These are phyloP conservation scores for Monoraphidium neglectum DNA, from an alignment of 139 green algal species.

Conservation along the genomic window DNA sequence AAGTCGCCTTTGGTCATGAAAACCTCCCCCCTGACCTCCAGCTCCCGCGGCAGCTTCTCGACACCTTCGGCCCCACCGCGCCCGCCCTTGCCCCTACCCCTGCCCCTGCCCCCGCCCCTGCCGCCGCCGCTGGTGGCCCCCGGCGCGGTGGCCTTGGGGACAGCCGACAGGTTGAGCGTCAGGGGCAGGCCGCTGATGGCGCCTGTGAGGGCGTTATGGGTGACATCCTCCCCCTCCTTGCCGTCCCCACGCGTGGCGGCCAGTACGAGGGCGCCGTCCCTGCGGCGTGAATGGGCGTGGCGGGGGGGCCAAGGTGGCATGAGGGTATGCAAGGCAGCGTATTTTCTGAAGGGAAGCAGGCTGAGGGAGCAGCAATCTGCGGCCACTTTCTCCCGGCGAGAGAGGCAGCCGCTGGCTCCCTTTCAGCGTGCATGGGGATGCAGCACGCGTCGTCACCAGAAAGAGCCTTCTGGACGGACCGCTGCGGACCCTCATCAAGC, in stretches of 20 bases:
- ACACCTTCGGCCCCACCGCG: not conserved
- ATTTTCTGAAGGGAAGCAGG: too few species aligned
- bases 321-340: too few species aligned
- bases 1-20: constrained; percentile 49
- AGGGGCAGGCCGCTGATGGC: constrained; percentile 36
- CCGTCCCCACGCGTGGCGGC: constrained; percentile 59
- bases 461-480: too few species aligned
- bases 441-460: too few species aligned
- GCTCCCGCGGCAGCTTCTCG: constrained; percentile 4
- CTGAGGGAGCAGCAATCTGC: not conserved
- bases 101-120: not conserved
- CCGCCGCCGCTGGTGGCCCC: not conserved
- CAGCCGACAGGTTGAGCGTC: not conserved
- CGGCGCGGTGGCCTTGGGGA: not conserved
- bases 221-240: constrained; percentile 55
- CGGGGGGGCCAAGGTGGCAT: too few species aligned
- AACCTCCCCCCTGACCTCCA: constrained; percentile 62
- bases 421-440: too few species aligned
- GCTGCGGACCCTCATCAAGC: too few species aligned
- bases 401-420: too few species aligned
- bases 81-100: not conserved
- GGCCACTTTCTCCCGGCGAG: too few species aligned
- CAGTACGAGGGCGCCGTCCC: constrained; percentile 2
- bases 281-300: too few species aligned
- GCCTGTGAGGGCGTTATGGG: constrained; percentile 36